Evolutionary conservation across 371 early-diverging fungal genomes (phyloP).

Genomic region (Vittaforma corneae): DNA sequence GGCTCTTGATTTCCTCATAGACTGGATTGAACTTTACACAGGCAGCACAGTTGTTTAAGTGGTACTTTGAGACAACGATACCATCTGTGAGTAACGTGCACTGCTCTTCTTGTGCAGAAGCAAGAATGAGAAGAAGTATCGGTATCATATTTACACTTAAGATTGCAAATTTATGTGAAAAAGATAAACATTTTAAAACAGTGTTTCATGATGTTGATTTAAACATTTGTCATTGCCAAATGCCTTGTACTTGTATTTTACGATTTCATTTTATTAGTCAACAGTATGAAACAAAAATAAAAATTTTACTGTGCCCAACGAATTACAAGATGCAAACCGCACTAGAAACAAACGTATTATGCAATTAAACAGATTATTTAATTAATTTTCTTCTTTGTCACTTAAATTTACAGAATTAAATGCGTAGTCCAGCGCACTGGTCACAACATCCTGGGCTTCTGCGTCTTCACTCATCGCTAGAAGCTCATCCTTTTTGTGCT

Average conservation of each 20-base stretch:
- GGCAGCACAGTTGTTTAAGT: constrained; percentile 51
- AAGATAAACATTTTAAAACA: not conserved
- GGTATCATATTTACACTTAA: not conserved
- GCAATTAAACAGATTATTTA: not conserved
- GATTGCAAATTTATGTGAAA: not conserved
- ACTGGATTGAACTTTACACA: constrained; percentile 46
- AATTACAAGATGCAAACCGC: too few relatives aligned
- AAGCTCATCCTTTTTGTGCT: constrained; percentile 57
- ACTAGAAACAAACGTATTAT: too few relatives aligned
- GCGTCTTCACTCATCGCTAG: constrained; percentile 32
- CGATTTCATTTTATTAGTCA: too few relatives aligned
- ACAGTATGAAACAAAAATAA: too few relatives aligned
- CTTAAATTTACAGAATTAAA: constrained; percentile 6
- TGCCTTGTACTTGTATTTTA: too few relatives aligned
- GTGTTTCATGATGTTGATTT: not conserved
- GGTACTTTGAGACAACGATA: constrained; percentile 45
- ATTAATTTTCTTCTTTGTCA: not conserved
- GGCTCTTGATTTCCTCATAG: constrained; percentile 38
- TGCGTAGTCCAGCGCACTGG: constrained; percentile 9
- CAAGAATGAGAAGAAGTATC: not conserved
- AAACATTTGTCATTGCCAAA: not conserved
- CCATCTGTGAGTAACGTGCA: constrained; percentile 10
- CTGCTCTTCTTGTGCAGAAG: not conserved
- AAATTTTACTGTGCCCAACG: too few relatives aligned
- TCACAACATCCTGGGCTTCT: constrained; percentile 14